A percentile compares a stretch with the other conserved stretches of the same genome.
Evolutionary conservation across 2,329 filamentous ascomycete species (phyloP).

Genomic region (Trichoderma afroharzianum): DNA sequence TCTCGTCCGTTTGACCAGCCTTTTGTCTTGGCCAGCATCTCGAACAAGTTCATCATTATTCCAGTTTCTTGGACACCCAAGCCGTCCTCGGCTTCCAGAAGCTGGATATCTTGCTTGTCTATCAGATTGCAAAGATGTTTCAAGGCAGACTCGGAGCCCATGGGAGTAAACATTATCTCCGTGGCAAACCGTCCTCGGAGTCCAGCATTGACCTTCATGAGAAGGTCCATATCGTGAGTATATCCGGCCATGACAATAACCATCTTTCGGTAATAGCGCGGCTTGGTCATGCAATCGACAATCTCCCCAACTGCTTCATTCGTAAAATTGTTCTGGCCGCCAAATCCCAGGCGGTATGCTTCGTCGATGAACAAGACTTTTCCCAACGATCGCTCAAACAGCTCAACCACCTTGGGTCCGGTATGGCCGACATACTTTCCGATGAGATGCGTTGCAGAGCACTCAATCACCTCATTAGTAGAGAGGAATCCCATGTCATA

Average conservation of each 20-base stretch:
- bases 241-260: slow-evolving; percentile 19
- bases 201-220: neutral
- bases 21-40: neutral
- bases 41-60: neutral
- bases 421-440: neutral
- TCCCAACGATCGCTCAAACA: neutral
- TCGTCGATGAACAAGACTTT: slow-evolving; percentile 3
- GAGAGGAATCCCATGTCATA: neutral
- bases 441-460: neutral
- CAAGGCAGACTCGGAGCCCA: neutral
- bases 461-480: neutral
- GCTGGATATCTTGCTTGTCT: neutral
- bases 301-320: neutral
- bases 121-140: neutral
- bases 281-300: slow-evolving; percentile 16
- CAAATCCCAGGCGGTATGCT: neutral
- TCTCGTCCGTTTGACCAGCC: neutral
- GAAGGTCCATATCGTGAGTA: slow-evolving; percentile 2
- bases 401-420: neutral
- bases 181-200: neutral
- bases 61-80: neutral
- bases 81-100: neutral
- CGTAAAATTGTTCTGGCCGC: neutral
- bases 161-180: neutral
- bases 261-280: slow-evolving; percentile 13